Percentiles rank a stretch among this genome's conserved stretches.
phyloP scores from a whole-genome alignment of 129 eudicot species.

The Flaveria bidentis region DNA sequence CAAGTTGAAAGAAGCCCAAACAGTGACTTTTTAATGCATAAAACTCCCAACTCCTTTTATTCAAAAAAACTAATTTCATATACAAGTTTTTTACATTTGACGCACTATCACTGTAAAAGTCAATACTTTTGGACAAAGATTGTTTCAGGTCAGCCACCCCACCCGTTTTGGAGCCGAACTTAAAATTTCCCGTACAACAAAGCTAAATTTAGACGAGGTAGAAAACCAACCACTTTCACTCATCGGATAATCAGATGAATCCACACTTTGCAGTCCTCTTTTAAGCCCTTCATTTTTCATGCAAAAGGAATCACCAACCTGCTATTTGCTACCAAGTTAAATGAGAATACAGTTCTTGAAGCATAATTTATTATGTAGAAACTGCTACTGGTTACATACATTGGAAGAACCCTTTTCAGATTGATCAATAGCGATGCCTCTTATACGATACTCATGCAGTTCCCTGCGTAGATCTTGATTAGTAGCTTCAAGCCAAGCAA shows the following conservation, averaged over 20 bases:
- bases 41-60: background rate
- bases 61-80: background rate
- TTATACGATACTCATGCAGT: constrained; percentile 67
- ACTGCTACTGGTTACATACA: constrained; percentile 36
- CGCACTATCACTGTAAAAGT: background rate
- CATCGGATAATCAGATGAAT: constrained; percentile 81
- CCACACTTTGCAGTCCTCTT: constrained; percentile 80
- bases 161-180: background rate
- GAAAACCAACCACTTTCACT: constrained; percentile 74
- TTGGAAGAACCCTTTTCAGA: constrained; percentile 45
- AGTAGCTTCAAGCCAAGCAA: constrained; percentile 92
- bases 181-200: background rate
- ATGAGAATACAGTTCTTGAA: constrained; percentile 12
- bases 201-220: background rate
- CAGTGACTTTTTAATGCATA: background rate
- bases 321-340: constrained; percentile 21
- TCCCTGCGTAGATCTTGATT: constrained; percentile 86
- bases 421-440: constrained; percentile 47
- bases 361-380: background rate
- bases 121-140: background rate
- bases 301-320: constrained; percentile 56
- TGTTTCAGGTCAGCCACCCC: background rate
- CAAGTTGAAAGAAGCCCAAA: background rate
- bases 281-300: constrained; percentile 75
- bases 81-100: background rate